phyloP scores from a whole-genome alignment of 192 early-diverging fungal species.

The Chytriomyces sp. region DNA sequence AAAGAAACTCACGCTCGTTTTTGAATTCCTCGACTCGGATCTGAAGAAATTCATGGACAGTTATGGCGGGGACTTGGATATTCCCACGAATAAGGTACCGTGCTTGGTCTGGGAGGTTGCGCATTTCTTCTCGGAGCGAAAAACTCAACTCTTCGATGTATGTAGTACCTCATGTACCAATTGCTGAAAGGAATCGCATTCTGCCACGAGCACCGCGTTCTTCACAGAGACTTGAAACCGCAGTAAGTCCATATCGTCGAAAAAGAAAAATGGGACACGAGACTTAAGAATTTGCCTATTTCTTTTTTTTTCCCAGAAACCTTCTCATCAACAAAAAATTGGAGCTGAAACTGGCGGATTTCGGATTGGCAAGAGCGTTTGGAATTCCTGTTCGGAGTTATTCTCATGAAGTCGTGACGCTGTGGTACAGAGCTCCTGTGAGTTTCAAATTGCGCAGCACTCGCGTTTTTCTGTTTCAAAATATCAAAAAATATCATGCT shows the following conservation, averaged over 20 bases:
- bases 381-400: conserved; percentile 78
- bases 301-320: conserved; percentile 78
- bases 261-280: conserved; percentile 55
- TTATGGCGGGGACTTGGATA: conserved; percentile 53
- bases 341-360: conserved; percentile 75
- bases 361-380: conserved; percentile 95
- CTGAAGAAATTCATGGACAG: conserved; percentile 98
- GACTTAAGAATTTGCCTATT: conserved; percentile 29
- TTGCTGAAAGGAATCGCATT: conserved; percentile 95
- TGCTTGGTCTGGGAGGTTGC: neutral
- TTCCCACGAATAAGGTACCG: conserved; percentile 79
- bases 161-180: conserved; percentile 94
- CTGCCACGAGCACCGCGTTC: conserved; percentile 93
- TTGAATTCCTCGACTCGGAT: conserved; percentile 98
- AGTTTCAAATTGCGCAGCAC: neutral
- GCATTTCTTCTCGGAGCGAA: neutral
- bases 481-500: neutral
- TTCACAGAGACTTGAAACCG: conserved; percentile 83
- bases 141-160: neutral
- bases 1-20: conserved; percentile 96
- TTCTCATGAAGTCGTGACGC: conserved; percentile 96
- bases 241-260: conserved; percentile 41
- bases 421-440: conserved; percentile 92
- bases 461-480: neutral
- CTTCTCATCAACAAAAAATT: conserved; percentile 90